Evolutionary conservation across 2,329 filamentous ascomycete genomes (phyloP).

Genomic region (Penicillium sp.): DNA sequence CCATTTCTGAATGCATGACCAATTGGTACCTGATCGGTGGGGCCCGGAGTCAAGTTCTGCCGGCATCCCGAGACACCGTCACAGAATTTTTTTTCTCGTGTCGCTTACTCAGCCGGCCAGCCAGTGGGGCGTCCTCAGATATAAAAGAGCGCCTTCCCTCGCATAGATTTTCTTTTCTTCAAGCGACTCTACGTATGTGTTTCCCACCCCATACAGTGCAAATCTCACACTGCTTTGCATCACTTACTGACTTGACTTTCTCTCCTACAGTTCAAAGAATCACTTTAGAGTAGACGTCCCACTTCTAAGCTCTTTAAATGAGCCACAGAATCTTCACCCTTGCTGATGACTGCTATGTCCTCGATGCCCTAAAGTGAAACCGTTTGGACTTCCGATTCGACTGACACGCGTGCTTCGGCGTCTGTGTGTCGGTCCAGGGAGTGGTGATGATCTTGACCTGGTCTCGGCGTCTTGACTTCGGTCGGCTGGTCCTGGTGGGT

Average conservation of each 20-base stretch:
- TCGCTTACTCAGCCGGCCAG: not conserved
- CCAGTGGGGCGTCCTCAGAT: constrained; percentile 6
- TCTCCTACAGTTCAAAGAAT: constrained; percentile 59
- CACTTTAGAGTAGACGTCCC: constrained; percentile 96
- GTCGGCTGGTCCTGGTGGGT: constrained; percentile 72
- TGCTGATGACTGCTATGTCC: constrained; percentile 85
- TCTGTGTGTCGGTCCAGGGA: constrained; percentile 61
- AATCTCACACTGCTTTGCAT: constrained; percentile 5
- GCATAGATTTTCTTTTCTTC: constrained; percentile 28
- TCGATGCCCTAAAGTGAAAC: constrained; percentile 85
- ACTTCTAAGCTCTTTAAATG: constrained; percentile 84
- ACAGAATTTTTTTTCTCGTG: too few relatives aligned
- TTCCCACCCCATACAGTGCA: constrained; percentile 22
- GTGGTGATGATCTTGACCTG: constrained; percentile 94
- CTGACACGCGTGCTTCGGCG: constrained; percentile 25
- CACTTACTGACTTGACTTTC: constrained; percentile 19
- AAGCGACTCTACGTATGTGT: constrained; percentile 42
- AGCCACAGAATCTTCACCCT: constrained; percentile 91
- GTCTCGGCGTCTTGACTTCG: constrained; percentile 63
- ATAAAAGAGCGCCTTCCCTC: constrained; percentile 26
- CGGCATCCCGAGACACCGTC: not conserved
- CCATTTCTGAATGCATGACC: too few relatives aligned
- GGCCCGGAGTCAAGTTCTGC: not conserved
- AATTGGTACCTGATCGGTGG: not conserved
- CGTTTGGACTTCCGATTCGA: constrained; percentile 49